Evolutionary conservation across 2,329 filamentous ascomycete species (phyloP), one percentile per base, ranked within the genome.

Genomic region (Aspergillus sergii): DNA sequence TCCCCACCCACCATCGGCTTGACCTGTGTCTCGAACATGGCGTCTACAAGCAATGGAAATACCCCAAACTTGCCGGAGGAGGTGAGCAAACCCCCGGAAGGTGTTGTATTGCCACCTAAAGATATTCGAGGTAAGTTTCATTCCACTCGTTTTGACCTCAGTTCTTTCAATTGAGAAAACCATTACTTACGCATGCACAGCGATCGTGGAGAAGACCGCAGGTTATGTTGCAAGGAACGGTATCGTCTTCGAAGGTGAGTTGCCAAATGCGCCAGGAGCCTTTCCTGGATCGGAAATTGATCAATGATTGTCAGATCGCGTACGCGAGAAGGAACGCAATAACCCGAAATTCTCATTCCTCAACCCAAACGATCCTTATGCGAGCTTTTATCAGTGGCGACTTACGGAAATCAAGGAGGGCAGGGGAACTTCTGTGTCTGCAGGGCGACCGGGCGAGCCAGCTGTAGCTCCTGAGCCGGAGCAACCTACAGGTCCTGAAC

Each of bases 261-360:
- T 34, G 10, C 16, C 26, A 23, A 16, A 21, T 32, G 36, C 10
- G 21, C 48, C 46, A 21, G n/a, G 16, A n/a, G 30, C 41, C 30
- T 19, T 26, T 2, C 19, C 9, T 23, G n/a, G 6, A n/a, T 23
- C 8, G 23, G 19, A 26, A 55, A 36, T 16, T 55, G 21, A 55
- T 23, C 36, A 36, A 12, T 50, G 23, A n/a, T 30, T 28, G 21
- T 23, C 65, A 81, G 90, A 94, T 71, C 89, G 91, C 70, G 91
- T 99, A 69, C 89, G 92, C 72, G 89, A 94, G 69, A 96, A 95
- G 79, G 91, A 96, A 76, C 86, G 87, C 71, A 85, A 85, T 69
- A 95, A 96, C 73, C 87, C 92, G n/a, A 96, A 96, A 75, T 95
- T 98, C 78, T 92, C 90, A 72, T 99, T 98, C 78, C 81, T 99